Base-by-base conservation (phyloP, 441 rosid species). In the Viola pubescens region DNA sequence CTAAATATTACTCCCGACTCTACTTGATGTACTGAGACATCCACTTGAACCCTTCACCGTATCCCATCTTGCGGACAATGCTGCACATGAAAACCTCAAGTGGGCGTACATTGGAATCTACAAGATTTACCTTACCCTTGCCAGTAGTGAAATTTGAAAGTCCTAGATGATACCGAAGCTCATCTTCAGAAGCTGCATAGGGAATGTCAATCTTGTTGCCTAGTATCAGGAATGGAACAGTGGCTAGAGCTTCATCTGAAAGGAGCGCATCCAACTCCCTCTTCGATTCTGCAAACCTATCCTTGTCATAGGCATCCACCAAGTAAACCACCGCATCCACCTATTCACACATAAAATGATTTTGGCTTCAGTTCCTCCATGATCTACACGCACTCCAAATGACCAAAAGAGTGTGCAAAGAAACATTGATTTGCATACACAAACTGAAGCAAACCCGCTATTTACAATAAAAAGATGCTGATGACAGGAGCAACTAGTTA, bases 1-100 rank as follows among this genome's bases (percentile, higher is more conserved):
- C 46, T 62, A 58, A 48, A 55, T 37, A 46, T 59, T 14, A 41
- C 37, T 41, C 56, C 11, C 3, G 38, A 16, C 54, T 61, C 77
- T 81, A 90, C 71, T 90, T 91, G 83, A 91, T 88, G 77, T 91
- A 91, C 37, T 88, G 96, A 37, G 97, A 90, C 50, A 85, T 68
- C 95, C 97, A 90, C 75, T 88, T 90, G 76, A 90, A 90, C 68
- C 94, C 95, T 63, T 90, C 88, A 0, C 97, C 95, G 26, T 91
- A 91, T 41, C 96, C 96, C 95, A 91, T 91, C 77, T 88, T 91
- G 46, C 97, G 88, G 13, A 91, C 96, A 9, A 91, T 88, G 69
- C 97, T 91, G 78, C 97, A 91, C 96, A 91, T 91, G 73, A 81
- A 91, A 54, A 91, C 92, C 71, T 91, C 95, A 3, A 88, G 71